Base-by-base conservation (phyloP, 1,284 basidiomycete species). In the Tetrapyrgos nigripes region DNA sequence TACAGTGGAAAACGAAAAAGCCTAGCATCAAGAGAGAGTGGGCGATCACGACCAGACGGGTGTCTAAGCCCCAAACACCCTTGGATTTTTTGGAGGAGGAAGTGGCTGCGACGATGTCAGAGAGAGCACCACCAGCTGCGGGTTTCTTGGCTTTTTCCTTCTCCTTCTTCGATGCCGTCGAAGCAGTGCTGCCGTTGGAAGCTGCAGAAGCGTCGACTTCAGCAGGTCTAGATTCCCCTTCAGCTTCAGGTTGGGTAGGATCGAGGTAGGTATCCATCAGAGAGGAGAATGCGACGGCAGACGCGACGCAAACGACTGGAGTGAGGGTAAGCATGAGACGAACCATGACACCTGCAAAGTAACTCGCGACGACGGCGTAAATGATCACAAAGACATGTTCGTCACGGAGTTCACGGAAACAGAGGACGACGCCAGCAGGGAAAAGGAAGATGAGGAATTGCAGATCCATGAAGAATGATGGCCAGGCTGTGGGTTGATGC, bases 311-410 rank as follows among this genome's bases (percentile, higher is more conserved):
- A 45, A 96, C 94, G 56, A 94, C 90, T 0, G 95, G 95, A 0
- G 95, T 97, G 45, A 97, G 85, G 3, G 95, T 92, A 58, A 97
- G 83, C 93, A 97, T 97, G 57, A 96, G 80, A 63, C 96, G 93
- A 60, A 99, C 97, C 97, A 99, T 99, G 73, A 99, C 97, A 56
- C 97, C 96, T 10, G 97, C 97, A 74, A 99, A 99, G 84, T 99
- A 99, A 71, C 94, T 94, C 49, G 92, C 94, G 70, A 99, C 88
- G 63, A 96, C 87, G 26, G 96, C 91, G 76, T 99, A 99, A 77
- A 99, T 96, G 80, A 99, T 97, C 69, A 99, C 93, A 74, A 99
- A 99, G 66, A 99, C 83, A 71, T 99, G 97, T 73, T 98, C 97
- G 74, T 99, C 97, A 29, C 94, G 87, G 29, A 99, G 82, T 72